Base-by-base conservation (phyloP, 2,329 filamentous ascomycete species). In the Cladophialophora exuberans region DNA sequence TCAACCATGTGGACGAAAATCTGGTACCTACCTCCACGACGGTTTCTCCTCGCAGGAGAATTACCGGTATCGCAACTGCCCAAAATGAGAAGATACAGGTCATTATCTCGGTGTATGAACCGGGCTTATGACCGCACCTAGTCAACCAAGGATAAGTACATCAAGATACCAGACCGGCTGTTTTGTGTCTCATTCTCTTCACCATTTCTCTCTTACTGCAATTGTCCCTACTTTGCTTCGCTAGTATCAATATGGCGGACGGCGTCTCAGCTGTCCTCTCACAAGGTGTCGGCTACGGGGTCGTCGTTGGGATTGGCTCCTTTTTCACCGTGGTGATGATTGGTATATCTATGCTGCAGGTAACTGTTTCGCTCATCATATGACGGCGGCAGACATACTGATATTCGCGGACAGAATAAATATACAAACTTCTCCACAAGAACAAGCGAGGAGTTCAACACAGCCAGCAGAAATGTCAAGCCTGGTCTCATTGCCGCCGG, bases 361-460 rank as follows among this genome's bases (percentile, higher is more conserved):
- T 56, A 57, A 20, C 20, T 2, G 70, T 71, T 4, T 15, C 31
- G 11, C 25, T 2, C 38, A 33, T 15, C 26, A n/a, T 9, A 25
- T 6, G 22, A 10, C 9, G 7, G 2, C 18, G 18, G 18, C 39
- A 9, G 3, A 17, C 11, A 15, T 10, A 25, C 30, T 50, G 11
- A 44, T 25, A 6, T 18, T 13, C 4, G 20, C 3, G 25, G 11
- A 17, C 47, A 56, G 52, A 60, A 56, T 31, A 50, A 52, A 46
- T 60, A 60, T 30, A 62, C 56, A 18, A 55, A 56, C 10, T 57
- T 52, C 47, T 53, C 92, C 69, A 77, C 91, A 2, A 90, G 94
- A 69, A 96, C 91, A 0, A 92, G 88, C 0, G 91, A 96, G 74
- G 93, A 92, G 84, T 96, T 96, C 78, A 91, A 83, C 62, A 96